A percentile compares a stretch with the other conserved stretches of the same genome.
phyloP scores from a whole-genome alignment of 31 red algal species.

The Endocladia muricata region DNA sequence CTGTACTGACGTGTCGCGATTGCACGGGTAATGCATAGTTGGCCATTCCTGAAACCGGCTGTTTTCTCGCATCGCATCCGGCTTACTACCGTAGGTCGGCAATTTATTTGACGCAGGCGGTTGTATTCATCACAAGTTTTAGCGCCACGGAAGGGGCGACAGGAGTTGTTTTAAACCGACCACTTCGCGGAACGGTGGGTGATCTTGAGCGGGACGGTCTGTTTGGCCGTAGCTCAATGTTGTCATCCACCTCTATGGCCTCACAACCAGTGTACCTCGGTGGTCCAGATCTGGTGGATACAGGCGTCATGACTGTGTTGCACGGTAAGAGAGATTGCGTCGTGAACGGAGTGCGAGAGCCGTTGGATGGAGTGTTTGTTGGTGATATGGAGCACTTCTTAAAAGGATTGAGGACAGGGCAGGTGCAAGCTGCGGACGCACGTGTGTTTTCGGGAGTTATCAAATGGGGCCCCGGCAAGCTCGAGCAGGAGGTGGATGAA shows the following conservation, averaged over 20 bases:
- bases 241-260: conserved; percentile 12
- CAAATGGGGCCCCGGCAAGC: conserved; percentile 43
- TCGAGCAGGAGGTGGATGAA: conserved; percentile 53
- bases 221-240: conserved; percentile 35
- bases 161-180: conserved; percentile 57
- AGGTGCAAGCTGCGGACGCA: conserved; percentile 20
- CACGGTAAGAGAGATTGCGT: neutral
- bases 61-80: conserved; percentile 67
- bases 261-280: conserved; percentile 44
- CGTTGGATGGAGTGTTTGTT: conserved; percentile 53
- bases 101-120: conserved; percentile 53
- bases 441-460: conserved; percentile 53
- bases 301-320: conserved; percentile 26
- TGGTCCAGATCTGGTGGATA: conserved; percentile 35
- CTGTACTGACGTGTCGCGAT: too few relatives aligned
- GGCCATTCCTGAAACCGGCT: conserved; percentile 54
- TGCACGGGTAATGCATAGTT: too few relatives aligned
- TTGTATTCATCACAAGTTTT: conserved; percentile 44
- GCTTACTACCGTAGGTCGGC: conserved; percentile 54
- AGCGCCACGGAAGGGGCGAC: conserved; percentile 13
- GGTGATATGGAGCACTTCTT: conserved; percentile 22
- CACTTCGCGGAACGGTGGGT: conserved; percentile 20
- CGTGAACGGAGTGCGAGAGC: conserved; percentile 19
- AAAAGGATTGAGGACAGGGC: neutral
- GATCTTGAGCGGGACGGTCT: conserved; percentile 45